A percentile compares a stretch with the other conserved stretches of the same genome.
Evolutionary conservation across 805 yeast genomes (phyloP).

Genomic region (Candida nemodendra): DNA sequence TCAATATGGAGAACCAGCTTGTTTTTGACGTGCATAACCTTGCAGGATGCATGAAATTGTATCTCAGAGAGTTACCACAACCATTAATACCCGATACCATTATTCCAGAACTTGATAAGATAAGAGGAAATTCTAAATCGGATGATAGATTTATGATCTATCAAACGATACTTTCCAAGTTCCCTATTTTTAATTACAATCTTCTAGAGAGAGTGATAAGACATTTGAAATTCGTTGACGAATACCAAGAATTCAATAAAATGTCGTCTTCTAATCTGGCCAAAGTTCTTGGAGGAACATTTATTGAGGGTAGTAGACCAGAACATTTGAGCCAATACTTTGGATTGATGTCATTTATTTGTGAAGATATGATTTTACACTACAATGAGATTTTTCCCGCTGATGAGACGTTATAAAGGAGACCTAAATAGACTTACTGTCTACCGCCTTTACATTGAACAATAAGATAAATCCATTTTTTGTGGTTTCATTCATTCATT

Average conservation of each 20-base stretch:
- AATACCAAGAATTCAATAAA: conserved; percentile 64
- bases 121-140: conserved; percentile 26
- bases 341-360: conserved; percentile 53
- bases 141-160: conserved; percentile 28
- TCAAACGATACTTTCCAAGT: conserved; percentile 24
- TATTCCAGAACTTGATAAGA: conserved; percentile 54
- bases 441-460: background rate
- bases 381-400: conserved; percentile 38
- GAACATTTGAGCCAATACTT: conserved; percentile 46
- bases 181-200: conserved; percentile 68
- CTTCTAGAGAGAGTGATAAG: conserved; percentile 63
- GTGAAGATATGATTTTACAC: conserved; percentile 49
- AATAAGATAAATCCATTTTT: too few species aligned
- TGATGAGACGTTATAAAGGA: background rate
- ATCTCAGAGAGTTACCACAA: conserved; percentile 82
- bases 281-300: conserved; percentile 74
- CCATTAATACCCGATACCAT: conserved; percentile 68
- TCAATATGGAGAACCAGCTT: conserved; percentile 41
- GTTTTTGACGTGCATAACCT: conserved; percentile 77
- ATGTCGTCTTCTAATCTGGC: conserved; percentile 91
- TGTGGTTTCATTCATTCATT: too few species aligned
- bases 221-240: conserved; percentile 70
- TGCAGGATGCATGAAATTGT: conserved; percentile 84
- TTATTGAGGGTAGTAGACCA: conserved; percentile 53
- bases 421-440: too few species aligned